phyloP scores from a whole-genome alignment of 108 stramenopile species.

The Stephanodiscus minutulus region DNA sequence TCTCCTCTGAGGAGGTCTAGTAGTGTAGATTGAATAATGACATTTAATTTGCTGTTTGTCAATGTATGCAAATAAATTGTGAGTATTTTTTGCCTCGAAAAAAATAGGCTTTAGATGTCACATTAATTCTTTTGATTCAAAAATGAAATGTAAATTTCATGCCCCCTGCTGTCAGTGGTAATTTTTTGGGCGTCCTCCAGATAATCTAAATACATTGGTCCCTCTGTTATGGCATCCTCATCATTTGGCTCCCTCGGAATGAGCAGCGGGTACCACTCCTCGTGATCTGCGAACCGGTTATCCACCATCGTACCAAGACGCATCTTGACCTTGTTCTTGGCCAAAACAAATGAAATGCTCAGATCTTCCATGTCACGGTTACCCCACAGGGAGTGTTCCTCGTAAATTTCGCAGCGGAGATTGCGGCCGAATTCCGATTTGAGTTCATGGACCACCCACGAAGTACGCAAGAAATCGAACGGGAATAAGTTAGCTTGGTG shows the following conservation, averaged over 20 bases:
- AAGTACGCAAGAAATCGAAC: constrained; percentile 47
- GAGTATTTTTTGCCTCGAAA: too few relatives aligned
- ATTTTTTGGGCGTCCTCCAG: constrained; percentile 34
- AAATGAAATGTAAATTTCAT: constrained; percentile 42
- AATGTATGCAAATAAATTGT: too few relatives aligned
- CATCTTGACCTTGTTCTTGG: constrained; percentile 41
- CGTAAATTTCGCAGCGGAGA: constrained; percentile 80
- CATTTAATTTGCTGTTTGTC: too few relatives aligned
- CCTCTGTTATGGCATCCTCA: constrained; percentile 28
- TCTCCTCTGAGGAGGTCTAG: too few relatives aligned
- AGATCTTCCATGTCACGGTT: constrained; percentile 64
- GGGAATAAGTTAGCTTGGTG: constrained; percentile 50
- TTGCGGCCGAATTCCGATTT: constrained; percentile 41
- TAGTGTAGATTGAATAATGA: too few relatives aligned
- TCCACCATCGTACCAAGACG: constrained; percentile 43
- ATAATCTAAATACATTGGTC: constrained; percentile 41
- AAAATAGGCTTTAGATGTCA: too few relatives aligned
- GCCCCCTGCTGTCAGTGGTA: constrained; percentile 30
- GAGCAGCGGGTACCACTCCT: constrained; percentile 51
- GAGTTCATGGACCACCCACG: constrained; percentile 63
- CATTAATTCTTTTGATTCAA: constrained; percentile 24
- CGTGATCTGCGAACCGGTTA: constrained; percentile 32
- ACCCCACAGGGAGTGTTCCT: constrained; percentile 76
- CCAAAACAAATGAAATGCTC: constrained; percentile 61
- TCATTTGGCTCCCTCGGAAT: constrained; percentile 29